Base-by-base conservation (phyloP, 805 yeast species). In the Candida pseudofarinosa region DNA sequence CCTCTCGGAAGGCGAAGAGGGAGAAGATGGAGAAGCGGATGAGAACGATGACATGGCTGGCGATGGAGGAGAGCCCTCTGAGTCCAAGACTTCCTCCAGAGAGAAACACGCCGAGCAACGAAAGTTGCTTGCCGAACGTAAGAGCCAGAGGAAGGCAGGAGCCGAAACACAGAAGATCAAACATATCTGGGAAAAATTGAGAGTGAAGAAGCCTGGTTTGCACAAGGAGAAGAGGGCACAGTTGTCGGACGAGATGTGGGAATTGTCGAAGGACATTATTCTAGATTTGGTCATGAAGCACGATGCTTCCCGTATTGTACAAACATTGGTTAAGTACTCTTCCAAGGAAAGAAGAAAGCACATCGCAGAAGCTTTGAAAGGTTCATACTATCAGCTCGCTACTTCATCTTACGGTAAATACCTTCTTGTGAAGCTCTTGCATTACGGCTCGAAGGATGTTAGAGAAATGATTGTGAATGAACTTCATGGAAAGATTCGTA, bases 251-350 rank as follows among this genome's bases (percentile, higher is more conserved):
- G 91, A 90, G 65, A 81, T 87, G 36, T 90, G 97, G 96, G 82
- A 76, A 18, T 74, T 88, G 47, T 73, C 95, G 39, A 79, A 85
- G 55, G 88, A 84, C 55, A 80, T 82, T 40, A 76, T 89, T 43
- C 78, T 79, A 48, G 97, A 91, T 55, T 75, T 91, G 51, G 97
- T 91, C 28, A 64, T 91, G 69, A 89, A 93, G 71, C 99, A 91
- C 60, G 98, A 91, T 72, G 91, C 97, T 7, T 88, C 97, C 18
- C 80, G 99, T 69, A 91, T 91, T 43, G 95, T 91, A 34, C 99
- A 91, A 67, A 89, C 97, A 1, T 76, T 91, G 52, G 83, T 91
- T 47, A 91, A 91, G 63, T 88, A 86, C 60, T 82, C 93, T 10
- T 72, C 85, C 32, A 87, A 83, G 57, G 87, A 81, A 40, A 81